Evolutionary conservation across 371 early-diverging fungal species (phyloP).

Genomic region (Mortierella sp.): DNA sequence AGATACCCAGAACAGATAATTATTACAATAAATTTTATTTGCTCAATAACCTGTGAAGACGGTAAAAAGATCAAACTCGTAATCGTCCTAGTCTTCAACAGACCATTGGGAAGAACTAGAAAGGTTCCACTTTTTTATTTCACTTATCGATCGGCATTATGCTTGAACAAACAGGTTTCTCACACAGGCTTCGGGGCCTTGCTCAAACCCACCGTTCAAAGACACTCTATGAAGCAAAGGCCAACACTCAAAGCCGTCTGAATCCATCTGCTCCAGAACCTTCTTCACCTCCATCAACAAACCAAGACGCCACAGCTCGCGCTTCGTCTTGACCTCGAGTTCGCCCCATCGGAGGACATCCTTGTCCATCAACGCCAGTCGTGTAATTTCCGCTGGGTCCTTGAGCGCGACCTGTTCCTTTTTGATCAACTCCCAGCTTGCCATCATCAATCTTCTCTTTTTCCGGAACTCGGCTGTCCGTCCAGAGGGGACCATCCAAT

Average conservation of each 20-base stretch:
- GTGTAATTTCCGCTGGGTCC: not conserved
- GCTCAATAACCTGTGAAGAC: no score
- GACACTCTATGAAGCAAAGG: slow-evolving; percentile 4
- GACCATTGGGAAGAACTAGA: no score
- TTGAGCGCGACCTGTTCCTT: not conserved
- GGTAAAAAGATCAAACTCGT: no score
- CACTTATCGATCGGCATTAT: no score
- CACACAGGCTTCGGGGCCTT: not conserved
- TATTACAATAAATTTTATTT: no score
- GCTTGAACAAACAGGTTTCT: not conserved
- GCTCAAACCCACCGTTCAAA: not conserved
- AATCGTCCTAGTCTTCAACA: no score
- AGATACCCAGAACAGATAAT: no score
- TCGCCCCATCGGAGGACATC: slow-evolving; percentile 1
- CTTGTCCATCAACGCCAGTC: not conserved
- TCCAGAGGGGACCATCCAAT: not conserved
- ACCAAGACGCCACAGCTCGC: slow-evolving; percentile 3
- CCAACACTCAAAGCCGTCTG: not conserved
- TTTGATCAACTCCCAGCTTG: not conserved
- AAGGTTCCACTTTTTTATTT: not conserved
- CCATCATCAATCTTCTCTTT: not conserved
- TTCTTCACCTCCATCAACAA: not conserved
- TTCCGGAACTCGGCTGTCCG: not conserved
- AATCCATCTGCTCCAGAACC: not conserved
- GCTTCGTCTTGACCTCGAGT: not conserved